Evolutionary conservation across 176 grass and related monocot genomes (phyloP), one percentile per base, ranked within the genome.

Genomic region (Oryza nivara): DNA sequence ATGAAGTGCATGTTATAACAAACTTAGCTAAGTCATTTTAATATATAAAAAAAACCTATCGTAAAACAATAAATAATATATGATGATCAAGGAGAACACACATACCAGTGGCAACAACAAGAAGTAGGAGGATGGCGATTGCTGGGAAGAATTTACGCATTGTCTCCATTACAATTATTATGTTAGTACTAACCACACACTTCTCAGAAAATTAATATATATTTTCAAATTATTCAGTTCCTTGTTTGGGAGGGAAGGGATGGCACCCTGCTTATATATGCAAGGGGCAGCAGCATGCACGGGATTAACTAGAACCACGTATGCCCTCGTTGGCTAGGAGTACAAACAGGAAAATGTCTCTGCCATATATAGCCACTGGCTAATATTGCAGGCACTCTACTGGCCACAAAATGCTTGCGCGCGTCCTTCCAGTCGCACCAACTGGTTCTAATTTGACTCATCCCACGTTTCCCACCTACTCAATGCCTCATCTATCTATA

Each of bases 121-220:
- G 25, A 5, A 86, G 72, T 43, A 90, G 1, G 19, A 90, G 67
- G 28, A 86, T 41, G 17, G 73, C 45, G 9, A 86, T 25, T 2
- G 67, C 65, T 25, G 88, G 52, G 15, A 86, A 72, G 15, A 78
- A 38, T 28, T 67, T 80, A 11, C 14, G 67, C 13, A 26, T 51
- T 45, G 40, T n/a, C 65, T 66, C 88, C 88, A 90, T 90, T 79
- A 52, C 14, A 52, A 52, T 58, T 58, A 36, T 34, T 58, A 36
- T 34, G 41, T 43, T 47, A 28, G 43, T 38, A 5, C 11, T 6
- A 15, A 66, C 0, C 48, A 10, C 25, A 8, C 15, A 40, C 9
- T 20, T 54, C 0, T 4, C 7, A 49, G 43, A 15, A 11, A 67
- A 14, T n/a, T 77, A 26, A n/a, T 40, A 44, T 44, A 44, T 44